Evolutionary conservation across 768 basidiomycete species (phyloP).

Genomic region (Wakefieldia striispora): DNA sequence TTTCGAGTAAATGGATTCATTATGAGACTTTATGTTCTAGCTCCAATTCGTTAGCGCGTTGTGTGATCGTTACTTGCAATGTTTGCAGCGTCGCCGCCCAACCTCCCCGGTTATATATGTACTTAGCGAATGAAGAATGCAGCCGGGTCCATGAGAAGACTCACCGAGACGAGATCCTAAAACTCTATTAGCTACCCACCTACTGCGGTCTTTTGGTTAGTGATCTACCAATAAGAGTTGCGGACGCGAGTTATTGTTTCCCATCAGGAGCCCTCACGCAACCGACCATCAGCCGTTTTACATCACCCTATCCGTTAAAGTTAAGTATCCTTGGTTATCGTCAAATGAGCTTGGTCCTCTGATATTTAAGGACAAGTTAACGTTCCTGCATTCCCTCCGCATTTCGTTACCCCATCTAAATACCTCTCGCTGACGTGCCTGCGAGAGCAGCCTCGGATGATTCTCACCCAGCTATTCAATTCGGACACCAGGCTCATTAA

Average conservation of each 20-base stretch:
- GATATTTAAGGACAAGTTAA: constrained; percentile 31
- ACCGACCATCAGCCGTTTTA: constrained; percentile 32
- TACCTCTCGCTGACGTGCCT: constrained; percentile 9
- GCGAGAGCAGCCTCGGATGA: constrained; percentile 22
- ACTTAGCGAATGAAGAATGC: constrained; percentile 3
- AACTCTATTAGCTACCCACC: constrained; percentile 30
- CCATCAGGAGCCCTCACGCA: constrained; percentile 23
- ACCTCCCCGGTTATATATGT: background rate
- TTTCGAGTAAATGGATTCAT: background rate
- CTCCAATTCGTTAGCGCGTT: constrained; percentile 1
- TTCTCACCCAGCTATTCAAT: constrained; percentile 24
- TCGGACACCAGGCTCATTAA: constrained; percentile 27
- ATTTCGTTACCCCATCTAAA: constrained; percentile 8
- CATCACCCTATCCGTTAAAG: constrained; percentile 33
- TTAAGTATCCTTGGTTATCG: constrained; percentile 21
- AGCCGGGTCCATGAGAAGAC: constrained; percentile 3
- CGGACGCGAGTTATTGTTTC: constrained; percentile 16
- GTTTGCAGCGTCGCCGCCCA: constrained; percentile 1
- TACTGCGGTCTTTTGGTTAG: constrained; percentile 13
- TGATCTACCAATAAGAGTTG: constrained; percentile 25
- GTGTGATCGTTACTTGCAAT: background rate
- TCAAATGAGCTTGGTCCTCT: constrained; percentile 15
- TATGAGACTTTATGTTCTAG: background rate
- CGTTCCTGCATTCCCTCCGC: constrained; percentile 10
- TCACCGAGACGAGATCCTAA: constrained; percentile 24